Conservation (phyloP, 176 grass and related monocot genomes). For the Bromus sterilis region DNA sequence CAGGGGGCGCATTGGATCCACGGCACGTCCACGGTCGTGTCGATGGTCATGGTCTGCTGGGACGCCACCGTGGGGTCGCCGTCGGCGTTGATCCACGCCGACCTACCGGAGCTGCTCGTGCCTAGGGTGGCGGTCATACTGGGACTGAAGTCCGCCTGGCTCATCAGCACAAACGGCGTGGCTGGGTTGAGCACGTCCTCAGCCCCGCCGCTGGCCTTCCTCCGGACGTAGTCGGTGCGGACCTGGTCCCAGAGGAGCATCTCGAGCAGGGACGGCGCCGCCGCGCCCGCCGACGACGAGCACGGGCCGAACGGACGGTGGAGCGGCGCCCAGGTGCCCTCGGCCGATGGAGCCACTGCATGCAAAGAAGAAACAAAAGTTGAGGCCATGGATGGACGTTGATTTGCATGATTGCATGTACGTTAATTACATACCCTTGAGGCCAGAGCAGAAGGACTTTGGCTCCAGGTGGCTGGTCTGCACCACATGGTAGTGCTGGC, state of each 20-base stretch:
- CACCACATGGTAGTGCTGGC: neutral
- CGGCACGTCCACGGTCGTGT: neutral
- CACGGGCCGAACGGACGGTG: neutral
- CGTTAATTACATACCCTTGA: neutral
- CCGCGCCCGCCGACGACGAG: neutral
- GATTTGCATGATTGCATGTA: neutral
- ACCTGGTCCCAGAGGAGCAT: neutral
- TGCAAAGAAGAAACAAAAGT: neutral
- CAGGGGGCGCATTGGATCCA: neutral
- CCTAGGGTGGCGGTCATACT: neutral
- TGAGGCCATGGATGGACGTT: neutral
- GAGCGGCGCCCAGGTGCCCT: neutral
- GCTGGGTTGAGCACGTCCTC: neutral
- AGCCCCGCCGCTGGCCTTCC: neutral
- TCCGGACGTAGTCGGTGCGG: neutral
- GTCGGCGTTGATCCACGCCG: neutral
- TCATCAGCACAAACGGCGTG: neutral
- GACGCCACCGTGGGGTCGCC: neutral
- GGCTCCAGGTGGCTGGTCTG: neutral
- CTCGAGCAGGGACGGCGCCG: neutral
- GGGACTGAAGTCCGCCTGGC: neutral
- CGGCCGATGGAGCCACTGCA: neutral
- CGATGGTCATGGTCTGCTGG: neutral
- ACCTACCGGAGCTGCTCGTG: neutral
- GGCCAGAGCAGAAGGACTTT: conserved; percentile 9